Conservation (phyloP, 306 rosid species). For the Quercus agrifolia region DNA sequence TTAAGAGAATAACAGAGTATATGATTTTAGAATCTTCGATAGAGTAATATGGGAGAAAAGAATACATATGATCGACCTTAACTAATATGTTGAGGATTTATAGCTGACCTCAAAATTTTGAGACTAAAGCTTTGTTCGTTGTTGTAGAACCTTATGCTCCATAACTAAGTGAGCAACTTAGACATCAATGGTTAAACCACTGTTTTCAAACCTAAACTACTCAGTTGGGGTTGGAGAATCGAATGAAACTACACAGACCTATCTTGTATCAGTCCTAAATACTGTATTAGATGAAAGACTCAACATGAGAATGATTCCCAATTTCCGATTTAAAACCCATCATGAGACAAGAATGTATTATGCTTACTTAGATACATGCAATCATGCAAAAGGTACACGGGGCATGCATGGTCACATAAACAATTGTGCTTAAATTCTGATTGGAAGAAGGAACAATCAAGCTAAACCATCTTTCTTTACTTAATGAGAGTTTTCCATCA, state of each 20-base stretch:
- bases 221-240: background rate
- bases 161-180: background rate
- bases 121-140: too few species aligned
- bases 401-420: background rate
- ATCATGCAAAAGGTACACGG: background rate
- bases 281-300: background rate
- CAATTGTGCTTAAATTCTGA: background rate
- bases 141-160: background rate
- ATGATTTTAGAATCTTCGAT: too few species aligned
- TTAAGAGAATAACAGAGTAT: too few species aligned
- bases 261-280: background rate
- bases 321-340: background rate
- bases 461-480: too few species aligned
- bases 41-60: too few species aligned
- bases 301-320: background rate
- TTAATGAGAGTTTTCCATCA: too few species aligned
- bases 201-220: background rate
- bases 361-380: background rate
- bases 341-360: background rate
- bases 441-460: too few species aligned
- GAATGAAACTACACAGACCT: background rate
- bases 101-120: too few species aligned
- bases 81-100: too few species aligned
- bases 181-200: background rate
- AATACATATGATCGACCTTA: too few species aligned